Evolutionary conservation across 306 rosid species (phyloP).

Genomic region (Delonix regia): DNA sequence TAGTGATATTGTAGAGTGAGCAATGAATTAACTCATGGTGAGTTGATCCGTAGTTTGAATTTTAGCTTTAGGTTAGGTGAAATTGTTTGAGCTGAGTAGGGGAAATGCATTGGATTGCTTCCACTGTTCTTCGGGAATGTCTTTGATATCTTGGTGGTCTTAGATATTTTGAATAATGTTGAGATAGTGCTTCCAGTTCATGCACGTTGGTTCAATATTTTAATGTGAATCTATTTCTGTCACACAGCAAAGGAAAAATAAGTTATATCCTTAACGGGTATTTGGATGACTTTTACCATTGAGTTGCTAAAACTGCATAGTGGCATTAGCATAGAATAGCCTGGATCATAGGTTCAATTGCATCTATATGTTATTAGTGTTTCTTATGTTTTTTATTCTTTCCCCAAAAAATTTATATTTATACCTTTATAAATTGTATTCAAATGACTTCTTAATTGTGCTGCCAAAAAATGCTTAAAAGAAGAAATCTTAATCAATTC

Average conservation of each 20-base stretch:
- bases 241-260: neutral
- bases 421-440: neutral
- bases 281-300: neutral
- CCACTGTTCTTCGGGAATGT: neutral
- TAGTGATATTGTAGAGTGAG: neutral
- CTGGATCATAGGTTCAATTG: neutral
- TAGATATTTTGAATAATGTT: neutral
- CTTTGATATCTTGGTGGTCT: neutral
- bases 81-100: neutral
- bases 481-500: no score
- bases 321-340: neutral
- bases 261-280: neutral
- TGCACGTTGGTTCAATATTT: neutral
- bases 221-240: neutral
- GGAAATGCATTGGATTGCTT: conserved; percentile 10
- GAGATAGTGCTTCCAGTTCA: neutral
- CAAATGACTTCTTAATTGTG: neutral
- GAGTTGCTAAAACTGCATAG: neutral
- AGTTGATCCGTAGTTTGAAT: neutral
- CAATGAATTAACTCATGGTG: neutral
- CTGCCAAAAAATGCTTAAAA: neutral
- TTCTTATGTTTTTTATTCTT: neutral
- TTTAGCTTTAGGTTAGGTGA: neutral
- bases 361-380: neutral
- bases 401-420: neutral